Evolutionary conservation across 495 filamentous ascomycete species (phyloP), one percentile per base, ranked within the genome.

Genomic region (Chaetomidium leptoderma): DNA sequence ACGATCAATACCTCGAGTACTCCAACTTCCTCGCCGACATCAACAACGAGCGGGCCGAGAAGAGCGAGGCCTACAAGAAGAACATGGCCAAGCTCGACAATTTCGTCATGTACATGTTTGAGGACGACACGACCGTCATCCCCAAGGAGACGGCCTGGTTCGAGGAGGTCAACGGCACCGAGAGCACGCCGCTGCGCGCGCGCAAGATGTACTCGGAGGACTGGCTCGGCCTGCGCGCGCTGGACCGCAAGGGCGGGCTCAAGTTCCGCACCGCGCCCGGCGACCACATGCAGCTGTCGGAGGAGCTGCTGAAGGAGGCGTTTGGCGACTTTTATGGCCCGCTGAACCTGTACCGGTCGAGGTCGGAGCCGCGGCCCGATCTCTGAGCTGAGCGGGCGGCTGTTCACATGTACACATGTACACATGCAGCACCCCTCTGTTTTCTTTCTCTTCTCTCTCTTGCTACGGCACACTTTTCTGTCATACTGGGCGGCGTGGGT

Each of bases 11-110:
- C 69, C 78, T 97, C 17, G 85, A 88, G 64, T 60, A 86, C 68
- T 93, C 89, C 67, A 95, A 92, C 66, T 96, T 92, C 70, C 77
- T 99, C n/a, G 93, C 92, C n/a, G 92, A 97, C 70, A 86, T 97
- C 71, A 99, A 99, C 73, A 97, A 96, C 67, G 93, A 97, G 81
- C 79, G 95, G 3, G 60, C 53, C 36, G 24, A 66, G 52, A 96
- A 92, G 79, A 96, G 92, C 61, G 62, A 67, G 42, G 80, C 73
- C 8, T 97, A 97, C 70, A 85, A 80, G 69, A 70, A 80, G 64
- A 87, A 91, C 69, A 68, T 99, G 53, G 78, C 72, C 27, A 72
- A 66, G 46, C 66, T 99, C 62, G 85, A 90, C 66, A 82, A 82
- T 58, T 90, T 99, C 59, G 87, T 88, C 32, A 90, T 97, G 89